A percentile compares a stretch with the other conserved stretches of the same genome.
phyloP scores from a whole-genome alignment of 2,329 filamentous ascomycete genomes.

The Colletotrichum gigasporum region DNA sequence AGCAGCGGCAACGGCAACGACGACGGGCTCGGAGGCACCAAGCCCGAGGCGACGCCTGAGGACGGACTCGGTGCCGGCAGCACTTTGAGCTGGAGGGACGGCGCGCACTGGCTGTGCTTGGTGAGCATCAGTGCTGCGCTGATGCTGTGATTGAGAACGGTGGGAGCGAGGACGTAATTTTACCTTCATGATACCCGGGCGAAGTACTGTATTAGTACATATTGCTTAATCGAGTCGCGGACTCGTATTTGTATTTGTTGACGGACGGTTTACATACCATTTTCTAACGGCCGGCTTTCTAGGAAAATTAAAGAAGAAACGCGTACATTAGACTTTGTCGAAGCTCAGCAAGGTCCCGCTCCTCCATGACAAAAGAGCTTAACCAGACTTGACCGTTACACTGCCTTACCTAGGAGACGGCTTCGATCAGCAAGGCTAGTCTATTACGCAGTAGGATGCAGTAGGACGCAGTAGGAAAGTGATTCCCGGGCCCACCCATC shows the following conservation, averaged over 20 bases:
- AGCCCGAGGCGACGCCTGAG: conserved; percentile 39
- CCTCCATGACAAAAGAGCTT: background rate
- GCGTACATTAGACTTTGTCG: background rate
- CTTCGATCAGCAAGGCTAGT: background rate
- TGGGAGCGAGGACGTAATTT: background rate
- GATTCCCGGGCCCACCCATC: background rate
- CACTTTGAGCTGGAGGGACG: conserved; percentile 43
- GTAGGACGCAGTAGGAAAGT: conserved; percentile 24
- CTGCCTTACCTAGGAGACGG: background rate
- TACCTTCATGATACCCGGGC: conserved; percentile 22
- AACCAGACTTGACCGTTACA: too few species aligned
- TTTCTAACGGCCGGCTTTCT: background rate
- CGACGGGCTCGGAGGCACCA: conserved; percentile 40
- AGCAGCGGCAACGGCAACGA: conserved; percentile 30
- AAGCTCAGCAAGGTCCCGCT: background rate
- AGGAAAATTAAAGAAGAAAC: too few species aligned
- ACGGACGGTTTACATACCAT: background rate
- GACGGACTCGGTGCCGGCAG: conserved; percentile 45
- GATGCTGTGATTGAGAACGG: conserved; percentile 36
- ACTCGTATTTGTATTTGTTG: background rate
- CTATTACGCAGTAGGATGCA: conserved; percentile 26
- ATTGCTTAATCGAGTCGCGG: conserved; percentile 17
- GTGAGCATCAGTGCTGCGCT: conserved; percentile 42
- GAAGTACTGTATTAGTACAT: conserved; percentile 17
- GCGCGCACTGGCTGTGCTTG: conserved; percentile 43